Conservation (phyloP, 345 rosid genomes). For the Carallia brachiata region DNA sequence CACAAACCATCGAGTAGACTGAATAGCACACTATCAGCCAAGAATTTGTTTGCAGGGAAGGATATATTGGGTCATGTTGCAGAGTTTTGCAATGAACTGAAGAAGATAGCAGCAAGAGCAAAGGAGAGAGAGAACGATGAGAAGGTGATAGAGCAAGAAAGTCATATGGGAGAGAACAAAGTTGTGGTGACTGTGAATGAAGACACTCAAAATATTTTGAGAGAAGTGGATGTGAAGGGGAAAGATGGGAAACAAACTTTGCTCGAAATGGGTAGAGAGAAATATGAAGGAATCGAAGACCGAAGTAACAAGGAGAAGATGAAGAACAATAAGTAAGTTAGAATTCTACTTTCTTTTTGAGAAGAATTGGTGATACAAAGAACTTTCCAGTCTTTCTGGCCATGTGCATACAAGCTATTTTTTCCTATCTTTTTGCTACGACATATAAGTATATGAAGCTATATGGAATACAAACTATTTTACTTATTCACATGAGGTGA, state of each 20-base stretch:
- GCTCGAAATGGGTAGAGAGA: slow-evolving; percentile 41
- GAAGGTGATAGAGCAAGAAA: slow-evolving; percentile 26
- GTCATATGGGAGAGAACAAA: slow-evolving; percentile 24
- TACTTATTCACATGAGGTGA: too few species aligned
- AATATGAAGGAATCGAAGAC: slow-evolving; percentile 30
- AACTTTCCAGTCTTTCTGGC: slow-evolving; percentile 40
- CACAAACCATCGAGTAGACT: slow-evolving; percentile 40
- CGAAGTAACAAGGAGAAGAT: slow-evolving; percentile 52
- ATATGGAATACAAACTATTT: too few species aligned
- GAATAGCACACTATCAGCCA: slow-evolving; percentile 71
- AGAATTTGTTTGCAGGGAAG: slow-evolving; percentile 72
- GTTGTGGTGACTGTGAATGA: slow-evolving; percentile 21
- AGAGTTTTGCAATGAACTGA: slow-evolving; percentile 76
- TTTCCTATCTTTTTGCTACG: too few species aligned
- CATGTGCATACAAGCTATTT: too few species aligned
- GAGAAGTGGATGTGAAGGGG: slow-evolving; percentile 33
- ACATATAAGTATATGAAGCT: too few species aligned
- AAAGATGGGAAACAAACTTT: slow-evolving; percentile 57
- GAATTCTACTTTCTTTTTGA: slow-evolving; percentile 9
- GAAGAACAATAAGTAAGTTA: slow-evolving; percentile 50
- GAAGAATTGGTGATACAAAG: slow-evolving; percentile 55
- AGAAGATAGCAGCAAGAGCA: slow-evolving; percentile 65
- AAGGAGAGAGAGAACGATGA: slow-evolving; percentile 57
- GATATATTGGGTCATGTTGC: slow-evolving; percentile 71
- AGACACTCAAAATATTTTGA: slow-evolving; percentile 36